Evolutionary conservation across 2,329 filamentous ascomycete genomes (phyloP).

Genomic region (Chrysoporthe austroafricana): DNA sequence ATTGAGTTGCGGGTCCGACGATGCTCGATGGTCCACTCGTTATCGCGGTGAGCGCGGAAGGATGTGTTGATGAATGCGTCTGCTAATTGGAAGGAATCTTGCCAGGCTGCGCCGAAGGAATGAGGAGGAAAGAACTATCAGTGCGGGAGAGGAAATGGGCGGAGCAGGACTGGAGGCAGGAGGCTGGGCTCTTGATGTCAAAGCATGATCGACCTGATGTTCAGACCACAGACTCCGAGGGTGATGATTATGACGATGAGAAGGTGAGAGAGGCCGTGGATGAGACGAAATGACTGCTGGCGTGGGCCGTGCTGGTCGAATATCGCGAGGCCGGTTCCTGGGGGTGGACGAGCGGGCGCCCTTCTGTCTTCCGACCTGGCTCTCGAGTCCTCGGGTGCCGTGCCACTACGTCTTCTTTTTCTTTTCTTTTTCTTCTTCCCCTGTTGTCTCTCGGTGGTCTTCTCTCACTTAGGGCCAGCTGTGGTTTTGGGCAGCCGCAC

Average conservation of each 20-base stretch:
- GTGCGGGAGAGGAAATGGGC: constrained; percentile 19
- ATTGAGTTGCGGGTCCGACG: neutral
- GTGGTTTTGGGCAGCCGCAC: constrained; percentile 16
- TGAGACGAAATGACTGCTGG: constrained; percentile 28
- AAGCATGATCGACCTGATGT: constrained; percentile 28
- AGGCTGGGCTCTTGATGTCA: constrained; percentile 23
- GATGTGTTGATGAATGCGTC: constrained; percentile 21
- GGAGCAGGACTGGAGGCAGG: constrained; percentile 17
- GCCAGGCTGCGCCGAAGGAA: constrained; percentile 23
- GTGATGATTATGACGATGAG: constrained; percentile 21
- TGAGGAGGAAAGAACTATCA: constrained; percentile 15
- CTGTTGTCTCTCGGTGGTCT: neutral
- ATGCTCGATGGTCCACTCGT: constrained; percentile 8
- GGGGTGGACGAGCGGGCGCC: constrained; percentile 13
- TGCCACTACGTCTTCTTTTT: neutral
- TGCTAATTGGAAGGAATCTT: constrained; percentile 23
- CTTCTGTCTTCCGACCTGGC: constrained; percentile 6
- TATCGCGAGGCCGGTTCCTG: constrained; percentile 20
- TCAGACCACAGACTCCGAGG: constrained; percentile 24
- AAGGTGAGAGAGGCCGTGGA: constrained; percentile 19
- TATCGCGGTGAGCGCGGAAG: constrained; percentile 22
- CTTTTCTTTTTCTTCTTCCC: neutral
- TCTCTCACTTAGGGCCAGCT: constrained; percentile 7
- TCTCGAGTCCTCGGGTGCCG: neutral
- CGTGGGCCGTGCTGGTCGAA: constrained; percentile 25